Base-by-base conservation (phyloP, 2,329 filamentous ascomycete species). In the Fusarium palustre region DNA sequence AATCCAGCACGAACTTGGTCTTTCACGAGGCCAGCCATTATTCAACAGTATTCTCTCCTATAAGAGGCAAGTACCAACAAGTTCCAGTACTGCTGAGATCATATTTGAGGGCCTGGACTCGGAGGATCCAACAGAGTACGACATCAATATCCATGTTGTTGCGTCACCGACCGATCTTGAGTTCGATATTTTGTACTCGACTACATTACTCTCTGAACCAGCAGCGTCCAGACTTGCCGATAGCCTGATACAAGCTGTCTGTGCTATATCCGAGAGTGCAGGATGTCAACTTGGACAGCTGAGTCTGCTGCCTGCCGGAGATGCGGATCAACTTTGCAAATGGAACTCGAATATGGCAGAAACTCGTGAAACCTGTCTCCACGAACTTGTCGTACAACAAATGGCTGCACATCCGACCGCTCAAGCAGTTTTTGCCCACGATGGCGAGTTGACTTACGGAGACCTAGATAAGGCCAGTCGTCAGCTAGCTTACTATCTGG, bases 1-100 rank as follows among this genome's bases (percentile, higher is more conserved):
- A n/a, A 53, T 53, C 15, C 49, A 53, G n/a, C 49, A 53, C 36
- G 34, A 41, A 16, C 49, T 53, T 30, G 49, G 49, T 30, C 36
- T 41, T 31, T 31, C 48, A 31, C 39, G 38, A 41, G 36, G 38
- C 6, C 49, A 53, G 16, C 25, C 49, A 16, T 30, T 53, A 15
- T 53, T 53, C 25, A 53, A 53, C 36, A 53, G 36, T 31, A 53
- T 39, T 16, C 24, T 53, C 22, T 53, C 49, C 11, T 53, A 53
- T 25, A 53, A 39, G 28, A 28, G 49, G n/a, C 49, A 53, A 52
- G 48, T 36, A 5, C 34, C 48, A 39, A 52, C 20, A 25, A 12
- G 18, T 28, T 25, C 48, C 11, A n/a, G 25, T 18, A 28, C 48
- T 31, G n/a, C 49, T 41, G 34, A 36, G 15, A 52, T 52, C 48